Evolutionary conservation across 208 protist genomes (phyloP), one percentile per base, ranked within the genome.

Genomic region (Wallacemonas rigidus): DNA sequence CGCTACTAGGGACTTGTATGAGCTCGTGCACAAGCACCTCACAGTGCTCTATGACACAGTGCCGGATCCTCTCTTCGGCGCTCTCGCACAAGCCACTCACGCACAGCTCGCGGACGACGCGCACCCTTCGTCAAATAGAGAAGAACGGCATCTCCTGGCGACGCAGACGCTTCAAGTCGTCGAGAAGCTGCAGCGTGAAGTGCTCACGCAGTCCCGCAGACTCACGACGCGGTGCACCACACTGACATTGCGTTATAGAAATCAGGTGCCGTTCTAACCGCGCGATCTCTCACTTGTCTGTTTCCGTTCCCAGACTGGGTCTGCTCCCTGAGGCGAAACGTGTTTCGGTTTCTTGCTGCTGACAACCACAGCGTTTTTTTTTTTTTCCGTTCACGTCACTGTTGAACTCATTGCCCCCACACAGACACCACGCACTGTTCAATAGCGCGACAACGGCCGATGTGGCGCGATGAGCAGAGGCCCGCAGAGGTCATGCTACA

Each of bases 1-100:
- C 54, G 76, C 75, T 14, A 65, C 72, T 9, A 38, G 65, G 14
- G 38, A 39, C 11, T 78, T 88, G 58, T 81, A 61, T 55, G 26
- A 55, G 15, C 50, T 77, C 2, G 39, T 89, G 7, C 47, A 48
- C 1, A 61, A 70, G 54, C 71, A 82, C 48, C 48, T 95, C 2
- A 51, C 64, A 15, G 43, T 6, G 36, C 67, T 93, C 14, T 67
- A 84, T 26, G 14, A 54, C 9, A 58, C 87, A 39, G 39, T 95
- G 7, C 87, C 90, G 1, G 90, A 95, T 40, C 88, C 86, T 12
- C 76, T 95, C 15, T 85, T 95, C 45, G 47, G 63, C 3, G 82
- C 82, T 26, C 78, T 95, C 11, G 75, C 77, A 6, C 3, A 72
- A 26, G 79, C 83, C 5, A 43, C 85, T 40, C 64, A 77, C 43